Evolutionary conservation across 2,329 filamentous ascomycete species (phyloP), one percentile per base, ranked within the genome.

Genomic region (Ceratocystis cacaofunesta): DNA sequence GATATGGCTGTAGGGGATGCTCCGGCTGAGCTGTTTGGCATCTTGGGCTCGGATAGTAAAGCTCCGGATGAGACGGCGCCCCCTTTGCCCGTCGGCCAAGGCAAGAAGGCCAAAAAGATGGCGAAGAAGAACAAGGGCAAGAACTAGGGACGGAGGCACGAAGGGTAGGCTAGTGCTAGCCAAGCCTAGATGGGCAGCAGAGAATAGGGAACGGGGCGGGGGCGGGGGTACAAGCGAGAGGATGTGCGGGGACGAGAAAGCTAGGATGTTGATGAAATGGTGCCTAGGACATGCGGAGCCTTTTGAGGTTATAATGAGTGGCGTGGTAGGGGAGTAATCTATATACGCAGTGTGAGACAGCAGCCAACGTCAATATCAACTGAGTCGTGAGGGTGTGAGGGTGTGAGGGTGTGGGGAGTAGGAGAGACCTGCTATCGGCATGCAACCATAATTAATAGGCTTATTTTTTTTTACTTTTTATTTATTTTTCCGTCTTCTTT

Each of bases 61-160:
- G 28, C 19, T 4, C 43, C 41, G 12, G 17, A 48, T 30, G 52
- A 61, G 52, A 44, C 50, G 46, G 2, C 7, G n/a, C n/a, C 30
- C 46, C n/a, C 12, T 28, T 55, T 30, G 32, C 3, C 28, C 1
- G 8, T 3, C 17, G 52, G 36, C 28, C 28, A 41, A 22, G 28
- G 44, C 28, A 67, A 67, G 36, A 67, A 61, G 28, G 41, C n/a
- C 36, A 67, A 61, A 60, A 67, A 67, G 36, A 10, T 17, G 10
- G 61, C 30, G 1, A 67, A 67, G 66, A 65, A 63, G 55, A 62
- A 57, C 52, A 57, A 57, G 36, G 60, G 32, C n/a, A 67, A 67
- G 58, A 58, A 63, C 25, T 65, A 57, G 22, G n/a, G 19, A 22
- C 19, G 48, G n/a, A 25, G 22, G 19, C 8, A 8, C 17, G 10